Base-by-base conservation (phyloP, 2,329 filamentous ascomycete species). In the Ambrosiella beaveri region DNA sequence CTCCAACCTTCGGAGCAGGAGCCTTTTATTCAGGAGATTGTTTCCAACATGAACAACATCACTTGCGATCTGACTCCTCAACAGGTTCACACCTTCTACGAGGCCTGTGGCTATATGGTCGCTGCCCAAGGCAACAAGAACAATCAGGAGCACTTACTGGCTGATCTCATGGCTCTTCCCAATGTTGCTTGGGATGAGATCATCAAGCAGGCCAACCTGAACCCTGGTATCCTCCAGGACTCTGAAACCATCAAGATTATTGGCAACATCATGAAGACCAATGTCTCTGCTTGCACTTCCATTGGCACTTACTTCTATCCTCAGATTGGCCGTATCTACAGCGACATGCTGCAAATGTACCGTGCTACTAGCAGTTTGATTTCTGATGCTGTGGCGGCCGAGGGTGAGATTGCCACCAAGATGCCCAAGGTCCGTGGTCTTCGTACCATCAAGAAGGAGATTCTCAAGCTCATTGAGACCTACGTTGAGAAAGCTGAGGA, bases 261-360 rank as follows among this genome's bases (percentile, higher is more conserved):
- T 62, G 93, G 93, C 64, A 98, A 98, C 72, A 96, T 98, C 68
- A 98, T 98, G 93, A 98, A 98, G 79, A 98, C 93, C 0, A 98
- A 98, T 65, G 93, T 98, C 3, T 91, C 94, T n/a, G 93, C 93
- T 40, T 98, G 93, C 70, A 88, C 87, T 40, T 97, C 93, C 0
- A 93, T 98, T 60, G 93, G 94, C 39, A 83, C 88, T 56, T 98
- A 97, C 72, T 98, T 98, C 71, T 96, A 95, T 67, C 91, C 93
- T 11, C 93, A 98, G 69, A 95, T 98, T 65, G 93, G 91, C 45
- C 85, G 89, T 59, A 97, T 98, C 64, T 98, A 97, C 70, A 83
- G 94, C 64, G 93, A 98, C 68, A 97, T 98, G 91, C 75, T 98
- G 59, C 91, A 93, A 66, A 98, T 98, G 94, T 98, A 97, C 71